Conservation (phyloP, 2,329 filamentous ascomycete species). For the Sporothrix variecibatus region DNA sequence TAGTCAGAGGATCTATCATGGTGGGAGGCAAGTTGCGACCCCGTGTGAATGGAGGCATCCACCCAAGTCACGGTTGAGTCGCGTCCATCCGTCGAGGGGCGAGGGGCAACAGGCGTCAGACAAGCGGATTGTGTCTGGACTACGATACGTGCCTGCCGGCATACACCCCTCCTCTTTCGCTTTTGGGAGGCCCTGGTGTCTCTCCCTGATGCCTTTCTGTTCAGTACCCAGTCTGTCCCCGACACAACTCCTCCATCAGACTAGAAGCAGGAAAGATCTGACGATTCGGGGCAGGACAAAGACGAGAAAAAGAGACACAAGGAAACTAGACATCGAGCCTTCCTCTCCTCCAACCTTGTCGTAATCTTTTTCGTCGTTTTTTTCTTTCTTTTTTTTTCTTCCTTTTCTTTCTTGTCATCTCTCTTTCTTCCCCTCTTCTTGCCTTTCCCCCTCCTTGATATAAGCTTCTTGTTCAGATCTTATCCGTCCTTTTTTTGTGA, state of each 20-base stretch:
- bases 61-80: neutral
- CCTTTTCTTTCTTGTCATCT: neutral
- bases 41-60: neutral
- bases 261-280: neutral
- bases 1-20: neutral
- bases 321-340: neutral
- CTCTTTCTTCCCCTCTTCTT: neutral
- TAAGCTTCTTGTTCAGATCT: constrained; percentile 3
- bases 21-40: neutral
- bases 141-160: neutral
- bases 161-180: neutral
- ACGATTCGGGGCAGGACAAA: neutral
- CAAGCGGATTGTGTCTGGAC: neutral
- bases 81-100: neutral
- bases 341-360: neutral
- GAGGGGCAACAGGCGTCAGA: neutral
- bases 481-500: neutral
- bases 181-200: neutral
- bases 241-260: neutral
- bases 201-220: neutral
- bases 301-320: neutral
- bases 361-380: neutral
- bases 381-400: neutral
- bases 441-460: neutral
- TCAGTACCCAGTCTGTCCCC: neutral